Conservation (phyloP, 2,329 filamentous ascomycete genomes). For the Aspergillus proliferans region DNA sequence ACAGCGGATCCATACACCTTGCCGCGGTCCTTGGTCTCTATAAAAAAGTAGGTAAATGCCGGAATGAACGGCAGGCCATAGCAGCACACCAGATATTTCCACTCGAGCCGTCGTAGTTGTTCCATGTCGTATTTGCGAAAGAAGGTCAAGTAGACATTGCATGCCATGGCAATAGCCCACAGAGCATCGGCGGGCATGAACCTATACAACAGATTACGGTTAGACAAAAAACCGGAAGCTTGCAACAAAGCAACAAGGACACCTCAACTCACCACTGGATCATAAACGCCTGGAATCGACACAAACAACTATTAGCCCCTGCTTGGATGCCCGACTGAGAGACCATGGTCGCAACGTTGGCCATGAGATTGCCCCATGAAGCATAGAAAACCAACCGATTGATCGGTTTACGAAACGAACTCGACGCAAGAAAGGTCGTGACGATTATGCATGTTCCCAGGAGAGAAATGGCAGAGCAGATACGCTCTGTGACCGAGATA, state of each 20-base stretch:
- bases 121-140: slow-evolving; percentile 65
- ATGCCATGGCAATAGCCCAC: slow-evolving; percentile 76
- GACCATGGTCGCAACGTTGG: slow-evolving; percentile 70
- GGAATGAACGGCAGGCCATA: slow-evolving; percentile 69
- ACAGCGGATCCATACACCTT: slow-evolving; percentile 68
- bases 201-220: slow-evolving; percentile 40
- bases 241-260: neutral
- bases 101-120: slow-evolving; percentile 61
- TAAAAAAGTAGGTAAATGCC: slow-evolving; percentile 61
- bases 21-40: slow-evolving; percentile 48
- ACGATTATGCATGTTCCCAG: slow-evolving; percentile 67
- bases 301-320: slow-evolving; percentile 51
- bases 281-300: slow-evolving; percentile 70
- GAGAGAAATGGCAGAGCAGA: slow-evolving; percentile 65
- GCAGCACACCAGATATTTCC: slow-evolving; percentile 61
- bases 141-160: slow-evolving; percentile 77
- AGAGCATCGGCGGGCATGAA: slow-evolving; percentile 71
- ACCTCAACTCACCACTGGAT: slow-evolving; percentile 67
- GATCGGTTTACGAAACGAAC: slow-evolving; percentile 75
- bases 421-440: slow-evolving; percentile 61
- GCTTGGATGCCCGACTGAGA: slow-evolving; percentile 54
- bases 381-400: slow-evolving; percentile 81
- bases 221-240: neutral
- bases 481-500: slow-evolving; percentile 59
- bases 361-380: slow-evolving; percentile 72